Evolutionary conservation across 2,329 filamentous ascomycete genomes (phyloP).

Genomic region (Penicillium brevicompactum): DNA sequence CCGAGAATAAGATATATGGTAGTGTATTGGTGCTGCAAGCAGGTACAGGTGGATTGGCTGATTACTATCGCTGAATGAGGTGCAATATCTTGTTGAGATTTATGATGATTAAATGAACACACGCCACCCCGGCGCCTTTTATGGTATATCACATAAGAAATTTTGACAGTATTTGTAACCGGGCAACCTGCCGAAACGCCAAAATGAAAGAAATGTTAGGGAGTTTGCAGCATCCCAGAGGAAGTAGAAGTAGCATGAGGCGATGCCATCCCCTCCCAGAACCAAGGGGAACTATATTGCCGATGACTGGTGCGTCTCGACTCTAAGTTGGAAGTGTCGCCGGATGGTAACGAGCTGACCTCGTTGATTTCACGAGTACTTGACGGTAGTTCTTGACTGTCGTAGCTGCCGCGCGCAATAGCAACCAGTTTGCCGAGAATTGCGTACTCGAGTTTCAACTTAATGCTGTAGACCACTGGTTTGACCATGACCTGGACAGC

Average conservation of each 20-base stretch:
- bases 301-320: conserved; percentile 1
- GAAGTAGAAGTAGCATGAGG: not conserved
- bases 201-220: not conserved
- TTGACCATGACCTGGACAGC: conserved; percentile 45
- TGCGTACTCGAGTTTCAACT: conserved; percentile 58
- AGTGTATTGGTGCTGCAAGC: conserved; percentile 74
- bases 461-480: conserved; percentile 38
- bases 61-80: conserved; percentile 6
- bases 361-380: conserved; percentile 16
- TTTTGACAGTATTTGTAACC: not conserved
- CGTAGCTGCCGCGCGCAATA: conserved; percentile 16
- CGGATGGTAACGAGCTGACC: conserved; percentile 9
- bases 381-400: conserved; percentile 13
- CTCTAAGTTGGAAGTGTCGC: not conserved
- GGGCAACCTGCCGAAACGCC: not conserved
- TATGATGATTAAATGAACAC: not conserved
- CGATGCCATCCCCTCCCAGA: not conserved
- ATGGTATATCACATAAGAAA: not conserved
- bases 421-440: conserved; percentile 51
- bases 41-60: conserved; percentile 23
- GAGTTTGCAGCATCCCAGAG: not conserved
- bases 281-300: conserved; percentile 16
- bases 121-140: not conserved
- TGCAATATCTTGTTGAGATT: not conserved
- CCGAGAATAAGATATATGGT: conserved; percentile 61